A percentile compares a stretch with the other conserved stretches of the same genome.
Evolutionary conservation across 257 asterid genomes (phyloP).

Genomic region (Hygrophila difformis): DNA sequence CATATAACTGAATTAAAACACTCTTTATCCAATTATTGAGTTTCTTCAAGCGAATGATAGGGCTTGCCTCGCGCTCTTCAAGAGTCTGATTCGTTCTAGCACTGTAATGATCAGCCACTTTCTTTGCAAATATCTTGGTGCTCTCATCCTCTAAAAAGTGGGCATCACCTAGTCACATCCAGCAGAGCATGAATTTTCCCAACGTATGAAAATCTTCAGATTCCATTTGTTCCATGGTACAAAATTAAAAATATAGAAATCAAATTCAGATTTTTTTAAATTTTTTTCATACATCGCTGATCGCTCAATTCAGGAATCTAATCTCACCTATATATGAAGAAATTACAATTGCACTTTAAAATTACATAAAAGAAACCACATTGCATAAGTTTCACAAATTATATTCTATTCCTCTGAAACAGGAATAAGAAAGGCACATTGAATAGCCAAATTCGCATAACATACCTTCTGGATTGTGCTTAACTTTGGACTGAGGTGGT

Average conservation of each 20-base stretch:
- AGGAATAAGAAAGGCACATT: background rate
- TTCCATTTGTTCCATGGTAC: no score
- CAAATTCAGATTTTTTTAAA: no score
- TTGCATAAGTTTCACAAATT: background rate
- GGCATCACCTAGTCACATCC: conserved; percentile 37
- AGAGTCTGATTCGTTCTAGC: conserved; percentile 91
- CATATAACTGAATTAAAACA: conserved; percentile 80
- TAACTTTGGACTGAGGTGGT: conserved; percentile 77
- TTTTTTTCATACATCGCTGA: no score
- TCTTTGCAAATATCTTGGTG: conserved; percentile 66
- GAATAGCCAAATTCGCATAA: background rate
- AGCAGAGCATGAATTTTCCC: conserved; percentile 6
- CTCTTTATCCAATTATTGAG: conserved; percentile 98
- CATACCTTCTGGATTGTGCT: conserved; percentile 61
- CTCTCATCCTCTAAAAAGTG: conserved; percentile 67
- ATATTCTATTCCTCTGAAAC: background rate
- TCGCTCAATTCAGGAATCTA: conserved; percentile 2
- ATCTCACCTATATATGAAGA: conserved; percentile 5
- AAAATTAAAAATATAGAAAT: no score
- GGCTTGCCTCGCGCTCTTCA: conserved; percentile 97
- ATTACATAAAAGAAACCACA: conserved; percentile 5
- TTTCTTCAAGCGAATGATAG: conserved; percentile 91
- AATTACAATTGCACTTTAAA: conserved; percentile 4
- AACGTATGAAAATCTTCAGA: background rate
- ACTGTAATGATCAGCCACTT: conserved; percentile 97